phyloP scores from a whole-genome alignment of 1,139 yeast species.

The Kodamaea sp. region DNA sequence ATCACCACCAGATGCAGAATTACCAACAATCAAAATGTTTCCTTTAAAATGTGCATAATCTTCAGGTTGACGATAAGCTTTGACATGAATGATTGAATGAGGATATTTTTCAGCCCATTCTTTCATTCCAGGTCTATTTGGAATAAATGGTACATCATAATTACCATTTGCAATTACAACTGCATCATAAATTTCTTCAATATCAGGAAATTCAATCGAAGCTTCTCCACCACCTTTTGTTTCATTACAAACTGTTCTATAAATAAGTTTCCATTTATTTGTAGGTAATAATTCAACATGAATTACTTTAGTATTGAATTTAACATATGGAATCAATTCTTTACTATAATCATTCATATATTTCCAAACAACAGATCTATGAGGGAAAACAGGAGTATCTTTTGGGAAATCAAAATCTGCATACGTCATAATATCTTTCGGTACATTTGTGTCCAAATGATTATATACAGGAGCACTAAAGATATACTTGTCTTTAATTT shows the following conservation, averaged over 20 bases:
- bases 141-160: conserved; percentile 53
- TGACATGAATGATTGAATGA: conserved; percentile 53
- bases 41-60: conserved; percentile 36
- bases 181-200: conserved; percentile 37
- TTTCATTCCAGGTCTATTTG: conserved; percentile 50
- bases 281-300: conserved; percentile 17
- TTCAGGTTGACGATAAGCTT: conserved; percentile 51
- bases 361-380: conserved; percentile 42
- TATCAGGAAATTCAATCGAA: conserved; percentile 9
- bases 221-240: conserved; percentile 18
- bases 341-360: conserved; percentile 43
- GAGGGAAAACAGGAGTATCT: conserved; percentile 46
- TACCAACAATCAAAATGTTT: conserved; percentile 53
- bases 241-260: conserved; percentile 26
- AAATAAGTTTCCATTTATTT: conserved; percentile 15
- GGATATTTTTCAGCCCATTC: conserved; percentile 47
- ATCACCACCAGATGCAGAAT: conserved; percentile 61
- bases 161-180: conserved; percentile 58
- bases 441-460: conserved; percentile 60
- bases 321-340: conserved; percentile 21
- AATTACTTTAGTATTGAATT: conserved; percentile 37
- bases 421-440: conserved; percentile 55
- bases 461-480: conserved; percentile 47
- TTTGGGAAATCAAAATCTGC: conserved; percentile 42
- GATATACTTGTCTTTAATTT: conserved; percentile 19